Percentiles rank a stretch among this genome's conserved stretches.
phyloP scores from a whole-genome alignment of 129 eudicot species.

The Helichrysum umbraculigerum region DNA sequence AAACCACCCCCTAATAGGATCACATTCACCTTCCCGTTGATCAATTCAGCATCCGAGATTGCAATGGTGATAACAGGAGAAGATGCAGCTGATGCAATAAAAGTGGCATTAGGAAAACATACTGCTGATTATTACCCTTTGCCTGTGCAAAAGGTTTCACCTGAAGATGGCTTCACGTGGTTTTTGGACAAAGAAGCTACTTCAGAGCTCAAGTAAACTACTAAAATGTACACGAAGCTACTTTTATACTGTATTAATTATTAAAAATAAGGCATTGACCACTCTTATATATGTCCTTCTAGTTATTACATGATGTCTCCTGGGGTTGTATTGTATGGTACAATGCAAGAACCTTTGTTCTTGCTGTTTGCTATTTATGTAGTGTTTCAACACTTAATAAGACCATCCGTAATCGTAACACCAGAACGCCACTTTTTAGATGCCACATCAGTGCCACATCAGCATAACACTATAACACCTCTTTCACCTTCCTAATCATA shows the following conservation, averaged over 20 bases:
- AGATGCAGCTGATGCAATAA: constrained; percentile 49
- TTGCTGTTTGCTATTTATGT: not conserved
- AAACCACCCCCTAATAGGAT: constrained; percentile 69
- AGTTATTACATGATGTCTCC: too few relatives aligned
- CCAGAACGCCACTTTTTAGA: too few relatives aligned
- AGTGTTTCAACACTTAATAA: too few relatives aligned
- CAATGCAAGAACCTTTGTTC: not conserved
- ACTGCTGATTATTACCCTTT: constrained; percentile 28
- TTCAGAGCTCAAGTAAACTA: constrained; percentile 18
- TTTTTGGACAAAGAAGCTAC: constrained; percentile 61
- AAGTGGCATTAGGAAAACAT: constrained; percentile 42
- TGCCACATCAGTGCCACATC: too few relatives aligned
- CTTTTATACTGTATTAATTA: not conserved
- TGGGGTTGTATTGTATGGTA: not conserved
- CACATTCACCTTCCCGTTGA: constrained; percentile 80
- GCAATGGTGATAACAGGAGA: constrained; percentile 68
- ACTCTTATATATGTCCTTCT: not conserved
- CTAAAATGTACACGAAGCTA: not conserved
- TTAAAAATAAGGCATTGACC: not conserved
- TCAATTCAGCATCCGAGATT: constrained; percentile 58
- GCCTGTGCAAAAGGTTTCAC: constrained; percentile 49
- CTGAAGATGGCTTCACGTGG: constrained; percentile 56
- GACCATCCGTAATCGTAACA: too few relatives aligned
- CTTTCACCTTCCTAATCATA: too few relatives aligned
- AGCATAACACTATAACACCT: too few relatives aligned